phyloP scores from a whole-genome alignment of 176 grass and related monocot species.

The Pharus latifolius region DNA sequence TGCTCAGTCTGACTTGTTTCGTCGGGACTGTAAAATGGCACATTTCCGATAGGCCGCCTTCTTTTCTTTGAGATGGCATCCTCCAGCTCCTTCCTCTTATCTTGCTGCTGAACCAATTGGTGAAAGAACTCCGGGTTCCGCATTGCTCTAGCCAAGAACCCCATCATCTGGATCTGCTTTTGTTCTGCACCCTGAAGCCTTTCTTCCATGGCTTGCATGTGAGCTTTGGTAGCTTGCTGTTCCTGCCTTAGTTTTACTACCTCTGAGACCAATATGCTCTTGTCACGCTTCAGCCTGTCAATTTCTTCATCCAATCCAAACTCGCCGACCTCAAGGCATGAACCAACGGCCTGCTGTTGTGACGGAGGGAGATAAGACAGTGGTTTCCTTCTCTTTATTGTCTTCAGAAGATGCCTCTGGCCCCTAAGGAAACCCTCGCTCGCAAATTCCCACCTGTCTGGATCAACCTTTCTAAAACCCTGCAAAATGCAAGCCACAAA shows the following conservation, averaged over 20 bases:
- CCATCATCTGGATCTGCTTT: conserved; percentile 74
- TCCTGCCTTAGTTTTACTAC: conserved; percentile 86
- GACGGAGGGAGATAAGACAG: conserved; percentile 3
- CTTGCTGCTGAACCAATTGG: conserved; percentile 62
- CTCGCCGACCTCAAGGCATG: conserved; percentile 63
- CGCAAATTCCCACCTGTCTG: conserved; percentile 96
- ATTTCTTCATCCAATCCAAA: conserved; percentile 83
- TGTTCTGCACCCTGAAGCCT: conserved; percentile 49
- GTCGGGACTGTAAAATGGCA: conserved; percentile 20
- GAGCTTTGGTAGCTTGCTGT: conserved; percentile 53
- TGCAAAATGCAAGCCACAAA: conserved; percentile 27
- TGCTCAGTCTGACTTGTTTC: conserved; percentile 14
- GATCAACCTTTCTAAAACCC: conserved; percentile 90
- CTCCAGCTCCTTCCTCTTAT: conserved; percentile 72
- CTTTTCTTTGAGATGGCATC: conserved; percentile 85
- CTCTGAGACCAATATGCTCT: conserved; percentile 69
- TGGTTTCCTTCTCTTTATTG: conserved; percentile 72
- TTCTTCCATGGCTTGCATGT: conserved; percentile 60
- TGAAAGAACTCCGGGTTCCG: conserved; percentile 58
- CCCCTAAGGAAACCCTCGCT: conserved; percentile 78
- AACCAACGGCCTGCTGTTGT: conserved; percentile 20
- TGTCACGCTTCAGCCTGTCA: conserved; percentile 54
- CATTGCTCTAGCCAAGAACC: conserved; percentile 79
- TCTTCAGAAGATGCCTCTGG: conserved; percentile 76
- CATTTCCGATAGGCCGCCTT: conserved; percentile 46